Evolutionary conservation across 2,329 filamentous ascomycete species (phyloP).

Genomic region (Aspergillaceae sp.): DNA sequence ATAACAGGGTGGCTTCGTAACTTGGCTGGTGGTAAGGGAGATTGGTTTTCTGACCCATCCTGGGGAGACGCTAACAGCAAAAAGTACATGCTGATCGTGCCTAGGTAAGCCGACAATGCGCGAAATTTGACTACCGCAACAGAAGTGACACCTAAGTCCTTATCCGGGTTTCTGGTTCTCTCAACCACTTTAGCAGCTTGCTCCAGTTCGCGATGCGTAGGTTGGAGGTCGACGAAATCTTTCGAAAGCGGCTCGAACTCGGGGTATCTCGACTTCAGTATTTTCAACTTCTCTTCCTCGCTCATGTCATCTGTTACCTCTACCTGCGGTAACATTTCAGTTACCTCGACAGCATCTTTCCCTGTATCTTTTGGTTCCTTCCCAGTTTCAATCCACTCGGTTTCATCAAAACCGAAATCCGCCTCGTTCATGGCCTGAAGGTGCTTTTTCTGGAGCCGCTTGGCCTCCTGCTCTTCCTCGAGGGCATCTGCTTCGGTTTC

Average conservation of each 20-base stretch:
- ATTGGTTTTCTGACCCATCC: constrained; percentile 45
- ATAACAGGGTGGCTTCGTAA: constrained; percentile 87
- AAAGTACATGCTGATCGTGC: constrained; percentile 86
- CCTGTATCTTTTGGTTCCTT: constrained; percentile 38
- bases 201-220: constrained; percentile 50
- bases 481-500: constrained; percentile 66
- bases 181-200: constrained; percentile 52
- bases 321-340: constrained; percentile 75
- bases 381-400: constrained; percentile 64
- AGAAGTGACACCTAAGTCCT: constrained; percentile 38
- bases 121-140: constrained; percentile 65
- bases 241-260: constrained; percentile 81
- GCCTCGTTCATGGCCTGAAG: constrained; percentile 79
- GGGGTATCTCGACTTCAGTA: constrained; percentile 75
- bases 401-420: constrained; percentile 88
- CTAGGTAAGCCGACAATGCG: constrained; percentile 76
- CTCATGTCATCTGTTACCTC: constrained; percentile 74
- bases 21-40: constrained; percentile 64
- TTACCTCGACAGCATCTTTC: constrained; percentile 53
- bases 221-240: constrained; percentile 66
- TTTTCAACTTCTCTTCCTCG: constrained; percentile 61
- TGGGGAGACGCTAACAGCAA: constrained; percentile 76
- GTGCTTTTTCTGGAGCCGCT: constrained; percentile 82
- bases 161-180: constrained; percentile 20
- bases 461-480: constrained; percentile 86